phyloP scores from a whole-genome alignment of 768 basidiomycete species.

The Lactarius indigo region DNA sequence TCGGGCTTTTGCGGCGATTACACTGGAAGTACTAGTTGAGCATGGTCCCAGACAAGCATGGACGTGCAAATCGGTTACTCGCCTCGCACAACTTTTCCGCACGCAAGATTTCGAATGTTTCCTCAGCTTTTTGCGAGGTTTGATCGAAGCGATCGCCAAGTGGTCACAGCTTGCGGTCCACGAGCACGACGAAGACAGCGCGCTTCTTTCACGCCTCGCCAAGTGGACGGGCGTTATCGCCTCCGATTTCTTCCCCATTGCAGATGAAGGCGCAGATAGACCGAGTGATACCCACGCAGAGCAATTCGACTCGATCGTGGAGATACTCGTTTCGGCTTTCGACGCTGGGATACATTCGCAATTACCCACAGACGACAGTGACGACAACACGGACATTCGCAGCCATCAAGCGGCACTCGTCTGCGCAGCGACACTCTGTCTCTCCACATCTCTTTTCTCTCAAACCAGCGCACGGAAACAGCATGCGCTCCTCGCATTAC shows the following conservation, averaged over 20 bases:
- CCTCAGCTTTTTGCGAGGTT: slow-evolving; percentile 31
- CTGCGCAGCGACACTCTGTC: slow-evolving; percentile 8
- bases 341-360: neutral
- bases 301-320: slow-evolving; percentile 9
- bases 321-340: slow-evolving; percentile 14
- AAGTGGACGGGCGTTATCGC: slow-evolving; percentile 31
- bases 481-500: slow-evolving; percentile 1
- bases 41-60: slow-evolving; percentile 33
- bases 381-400: neutral
- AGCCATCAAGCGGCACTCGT: slow-evolving; percentile 7
- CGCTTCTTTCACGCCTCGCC: slow-evolving; percentile 22
- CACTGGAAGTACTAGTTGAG: slow-evolving; percentile 33
- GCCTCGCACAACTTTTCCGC: slow-evolving; percentile 35
- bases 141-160: slow-evolving; percentile 27
- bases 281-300: neutral
- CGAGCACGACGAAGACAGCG: slow-evolving; percentile 11
- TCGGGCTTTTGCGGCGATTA: slow-evolving; percentile 33
- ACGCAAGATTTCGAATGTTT: slow-evolving; percentile 34
- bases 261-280: slow-evolving; percentile 1
- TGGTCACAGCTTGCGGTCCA: neutral
- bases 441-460: slow-evolving; percentile 4
- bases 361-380: neutral
- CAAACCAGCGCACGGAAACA: neutral
- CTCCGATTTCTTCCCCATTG: slow-evolving; percentile 17
- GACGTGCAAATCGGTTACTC: slow-evolving; percentile 42